These are phyloP conservation scores for Curvularia sp. DNA, from an alignment of 2,329 filamentous ascomycete species.

Conservation along the genomic window DNA sequence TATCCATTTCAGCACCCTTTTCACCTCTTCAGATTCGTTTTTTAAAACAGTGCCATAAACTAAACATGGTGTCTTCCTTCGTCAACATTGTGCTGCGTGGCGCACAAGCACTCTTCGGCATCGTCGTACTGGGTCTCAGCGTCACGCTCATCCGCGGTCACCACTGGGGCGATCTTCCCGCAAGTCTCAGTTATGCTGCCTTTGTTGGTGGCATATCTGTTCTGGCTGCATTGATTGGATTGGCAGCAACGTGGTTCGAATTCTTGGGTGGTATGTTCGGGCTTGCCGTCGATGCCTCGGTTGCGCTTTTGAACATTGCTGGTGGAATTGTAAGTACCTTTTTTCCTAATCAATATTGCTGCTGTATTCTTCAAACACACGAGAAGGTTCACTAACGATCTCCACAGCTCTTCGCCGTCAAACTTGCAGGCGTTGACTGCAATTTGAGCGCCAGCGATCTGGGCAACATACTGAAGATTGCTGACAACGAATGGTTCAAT, in stretches of 20 bases:
- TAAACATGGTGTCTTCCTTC: not conserved
- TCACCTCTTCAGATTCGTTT: not conserved
- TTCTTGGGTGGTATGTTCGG: constrained; percentile 6
- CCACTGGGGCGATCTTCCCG: constrained; percentile 8
- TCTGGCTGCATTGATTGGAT: constrained; percentile 3
- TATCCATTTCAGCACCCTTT: not conserved
- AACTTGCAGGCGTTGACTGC: constrained; percentile 27
- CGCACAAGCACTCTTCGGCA: constrained; percentile 12
- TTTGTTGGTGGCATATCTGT: constrained; percentile 7
- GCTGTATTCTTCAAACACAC: not conserved
- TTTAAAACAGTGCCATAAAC: not conserved
- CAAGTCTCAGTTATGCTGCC: constrained; percentile 6
- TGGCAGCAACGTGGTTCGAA: constrained; percentile 4
- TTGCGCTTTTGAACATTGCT: constrained; percentile 9
- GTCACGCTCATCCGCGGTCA: constrained; percentile 10
- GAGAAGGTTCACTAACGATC: not conserved
- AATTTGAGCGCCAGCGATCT: not conserved
- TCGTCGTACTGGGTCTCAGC: constrained; percentile 9
- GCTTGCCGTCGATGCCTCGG: not conserved
- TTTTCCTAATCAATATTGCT: not conserved
- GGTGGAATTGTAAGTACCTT: constrained; percentile 11
- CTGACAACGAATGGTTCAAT: constrained; percentile 26
- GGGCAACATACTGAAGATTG: constrained; percentile 4
- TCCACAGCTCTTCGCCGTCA: constrained; percentile 30
- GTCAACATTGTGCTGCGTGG: constrained; percentile 10